phyloP scores from a whole-genome alignment of 2,329 filamentous ascomycete species.

The Diplodia corticola region DNA sequence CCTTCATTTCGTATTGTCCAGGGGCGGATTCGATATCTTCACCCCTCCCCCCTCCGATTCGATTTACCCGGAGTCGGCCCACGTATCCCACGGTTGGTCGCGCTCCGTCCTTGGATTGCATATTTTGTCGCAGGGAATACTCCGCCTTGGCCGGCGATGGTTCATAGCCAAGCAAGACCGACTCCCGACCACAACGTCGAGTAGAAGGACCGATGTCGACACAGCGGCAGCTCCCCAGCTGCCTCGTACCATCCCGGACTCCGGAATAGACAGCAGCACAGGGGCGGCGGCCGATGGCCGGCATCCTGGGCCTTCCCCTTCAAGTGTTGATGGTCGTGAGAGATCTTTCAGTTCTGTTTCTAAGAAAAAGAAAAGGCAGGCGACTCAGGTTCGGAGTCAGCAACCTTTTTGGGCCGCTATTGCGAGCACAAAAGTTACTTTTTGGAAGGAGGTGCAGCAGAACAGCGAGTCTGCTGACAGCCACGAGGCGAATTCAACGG shows the following conservation, averaged over 20 bases:
- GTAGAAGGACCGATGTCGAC: constrained; percentile 60
- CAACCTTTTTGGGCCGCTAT: constrained; percentile 94
- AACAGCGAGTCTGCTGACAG: constrained; percentile 74
- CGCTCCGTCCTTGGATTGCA: constrained; percentile 71
- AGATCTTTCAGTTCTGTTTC: constrained; percentile 55
- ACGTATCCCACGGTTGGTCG: constrained; percentile 63
- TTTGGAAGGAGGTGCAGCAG: constrained; percentile 77
- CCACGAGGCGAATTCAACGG: constrained; percentile 71
- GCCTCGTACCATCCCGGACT: constrained; percentile 46
- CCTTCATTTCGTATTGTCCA: constrained; percentile 40
- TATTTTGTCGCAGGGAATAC: constrained; percentile 71
- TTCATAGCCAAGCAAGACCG: constrained; percentile 23
- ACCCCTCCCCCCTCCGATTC: constrained; percentile 41
- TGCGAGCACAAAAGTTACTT: constrained; percentile 93
- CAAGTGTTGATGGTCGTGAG: constrained; percentile 56
- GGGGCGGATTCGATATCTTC: constrained; percentile 43
- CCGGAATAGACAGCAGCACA: constrained; percentile 31
- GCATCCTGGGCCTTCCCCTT: constrained; percentile 53
- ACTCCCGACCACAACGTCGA: constrained; percentile 28
- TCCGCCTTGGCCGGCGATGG: constrained; percentile 62
- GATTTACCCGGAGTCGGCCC: constrained; percentile 37
- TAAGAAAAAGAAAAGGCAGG: constrained; percentile 88
- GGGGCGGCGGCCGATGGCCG: constrained; percentile 47
- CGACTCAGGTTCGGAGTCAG: constrained; percentile 82
- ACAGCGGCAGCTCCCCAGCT: constrained; percentile 44